These are phyloP conservation scores for Macrophomina pseudophaseolina DNA, from an alignment of 2,329 filamentous ascomycete species.

Conservation along the genomic window DNA sequence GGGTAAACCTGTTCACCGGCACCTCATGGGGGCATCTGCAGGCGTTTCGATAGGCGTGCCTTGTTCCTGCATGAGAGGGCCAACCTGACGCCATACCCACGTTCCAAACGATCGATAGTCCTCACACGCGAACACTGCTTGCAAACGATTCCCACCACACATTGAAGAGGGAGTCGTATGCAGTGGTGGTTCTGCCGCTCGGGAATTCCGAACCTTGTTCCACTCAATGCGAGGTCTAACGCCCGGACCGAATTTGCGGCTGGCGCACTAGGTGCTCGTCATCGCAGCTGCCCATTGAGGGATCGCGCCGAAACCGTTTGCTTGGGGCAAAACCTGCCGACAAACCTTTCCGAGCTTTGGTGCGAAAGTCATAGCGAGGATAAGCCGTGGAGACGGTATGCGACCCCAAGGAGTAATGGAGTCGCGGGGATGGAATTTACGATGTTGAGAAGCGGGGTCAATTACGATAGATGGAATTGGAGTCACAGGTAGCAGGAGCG, in stretches of 20 bases:
- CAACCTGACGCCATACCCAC: background rate
- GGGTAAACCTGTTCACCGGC: background rate
- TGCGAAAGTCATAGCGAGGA: background rate
- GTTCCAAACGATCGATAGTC: too few relatives aligned
- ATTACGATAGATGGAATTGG: too few relatives aligned
- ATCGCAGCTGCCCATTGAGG: slow-evolving; percentile 2
- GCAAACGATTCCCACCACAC: too few relatives aligned
- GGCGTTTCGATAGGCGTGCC: background rate
- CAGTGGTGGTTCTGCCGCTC: background rate
- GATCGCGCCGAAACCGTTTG: slow-evolving; percentile 4
- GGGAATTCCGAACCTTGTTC: background rate
- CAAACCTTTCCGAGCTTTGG: background rate
- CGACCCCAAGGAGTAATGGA: background rate
- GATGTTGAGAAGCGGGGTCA: too few relatives aligned
- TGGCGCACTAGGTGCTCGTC: background rate
- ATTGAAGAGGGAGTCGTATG: too few relatives aligned
- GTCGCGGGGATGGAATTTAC: too few relatives aligned
- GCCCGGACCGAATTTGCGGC: slow-evolving; percentile 2
- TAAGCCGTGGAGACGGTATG: background rate
- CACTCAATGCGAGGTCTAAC: background rate
- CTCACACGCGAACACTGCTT: background rate
- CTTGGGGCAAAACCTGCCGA: background rate
- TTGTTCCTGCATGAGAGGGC: slow-evolving; percentile 3
- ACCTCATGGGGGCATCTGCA: background rate
- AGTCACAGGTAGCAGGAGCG: too few relatives aligned